Conservation (phyloP, 768 basidiomycete species). For the Baorangia bicolor region DNA sequence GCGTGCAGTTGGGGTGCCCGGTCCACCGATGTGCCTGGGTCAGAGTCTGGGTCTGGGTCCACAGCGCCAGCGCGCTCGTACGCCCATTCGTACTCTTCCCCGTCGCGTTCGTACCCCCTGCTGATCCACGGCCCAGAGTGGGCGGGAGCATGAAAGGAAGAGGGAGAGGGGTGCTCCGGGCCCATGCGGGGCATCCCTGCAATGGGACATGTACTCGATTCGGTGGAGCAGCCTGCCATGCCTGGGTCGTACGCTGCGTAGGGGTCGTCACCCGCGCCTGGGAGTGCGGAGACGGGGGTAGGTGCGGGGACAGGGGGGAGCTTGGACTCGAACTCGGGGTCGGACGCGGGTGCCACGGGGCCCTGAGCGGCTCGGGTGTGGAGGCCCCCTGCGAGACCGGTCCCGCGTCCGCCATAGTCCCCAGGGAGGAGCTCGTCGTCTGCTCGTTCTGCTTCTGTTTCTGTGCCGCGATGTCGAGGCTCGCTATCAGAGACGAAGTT, state of each 20-base stretch:
- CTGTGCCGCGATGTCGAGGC: no score
- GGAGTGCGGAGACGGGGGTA: not conserved
- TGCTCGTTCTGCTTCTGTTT: no score
- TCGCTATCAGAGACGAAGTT: conserved; percentile 7
- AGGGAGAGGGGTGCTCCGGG: no score
- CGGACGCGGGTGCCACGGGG: no score
- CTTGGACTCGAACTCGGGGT: no score
- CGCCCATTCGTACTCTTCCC: conserved; percentile 13
- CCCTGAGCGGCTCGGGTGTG: no score
- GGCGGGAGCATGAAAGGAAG: not conserved
- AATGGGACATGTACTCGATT: conserved; percentile 3
- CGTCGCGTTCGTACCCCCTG: conserved; percentile 23
- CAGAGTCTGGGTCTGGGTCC: not conserved
- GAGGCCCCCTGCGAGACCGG: conserved; percentile 4
- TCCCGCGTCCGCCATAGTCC: conserved; percentile 1
- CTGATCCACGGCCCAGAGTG: not conserved
- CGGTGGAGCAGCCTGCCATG: conserved; percentile 21
- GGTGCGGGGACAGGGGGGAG: no score
- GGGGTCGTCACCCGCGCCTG: conserved; percentile 1
- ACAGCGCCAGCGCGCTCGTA: no score
- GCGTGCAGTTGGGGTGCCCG: not conserved
- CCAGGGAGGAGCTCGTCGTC: not conserved
- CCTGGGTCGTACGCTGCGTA: conserved; percentile 23
- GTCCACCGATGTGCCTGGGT: no score
- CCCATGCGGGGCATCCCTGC: conserved; percentile 4